Percentiles rank a stretch among this genome's conserved stretches.
Evolutionary conservation across 805 yeast species (phyloP).

Genomic region (Saccharomycopsis sp.): DNA sequence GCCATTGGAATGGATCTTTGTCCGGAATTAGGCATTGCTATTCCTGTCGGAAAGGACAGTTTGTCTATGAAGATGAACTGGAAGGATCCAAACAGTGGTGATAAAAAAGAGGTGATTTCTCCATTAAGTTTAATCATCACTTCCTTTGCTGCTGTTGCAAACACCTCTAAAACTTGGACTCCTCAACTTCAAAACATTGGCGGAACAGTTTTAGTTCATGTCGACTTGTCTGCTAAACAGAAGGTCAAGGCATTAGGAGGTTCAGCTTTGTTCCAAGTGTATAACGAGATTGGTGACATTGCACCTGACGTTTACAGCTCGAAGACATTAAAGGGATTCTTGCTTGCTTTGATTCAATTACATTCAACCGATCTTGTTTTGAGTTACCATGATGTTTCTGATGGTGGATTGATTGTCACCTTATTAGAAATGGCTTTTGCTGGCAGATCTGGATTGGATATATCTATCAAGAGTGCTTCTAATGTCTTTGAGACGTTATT

Average conservation of each 20-base stretch:
- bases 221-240: conserved; percentile 63
- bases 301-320: conserved; percentile 80
- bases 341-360: conserved; percentile 61
- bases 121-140: conserved; percentile 89
- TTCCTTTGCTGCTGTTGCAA: conserved; percentile 80
- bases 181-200: conserved; percentile 59
- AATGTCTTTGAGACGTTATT: conserved; percentile 55
- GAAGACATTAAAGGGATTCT: conserved; percentile 56
- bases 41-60: conserved; percentile 98
- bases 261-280: conserved; percentile 91
- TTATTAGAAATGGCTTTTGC: conserved; percentile 96
- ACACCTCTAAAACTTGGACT: conserved; percentile 92
- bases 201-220: conserved; percentile 63
- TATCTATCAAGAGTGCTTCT: conserved; percentile 36
- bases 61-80: conserved; percentile 99
- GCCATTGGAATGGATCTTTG: conserved; percentile 93
- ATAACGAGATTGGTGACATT: conserved; percentile 74
- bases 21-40: conserved; percentile 83
- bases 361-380: conserved; percentile 61
- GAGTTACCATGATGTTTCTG: conserved; percentile 93
- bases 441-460: conserved; percentile 75
- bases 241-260: conserved; percentile 69
- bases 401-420: conserved; percentile 89
- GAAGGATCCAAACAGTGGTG: conserved; percentile 43
- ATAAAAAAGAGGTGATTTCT: conserved; percentile 77